Evolutionary conservation across 805 yeast species (phyloP).

Genomic region (Brettanomyces anomalus): DNA sequence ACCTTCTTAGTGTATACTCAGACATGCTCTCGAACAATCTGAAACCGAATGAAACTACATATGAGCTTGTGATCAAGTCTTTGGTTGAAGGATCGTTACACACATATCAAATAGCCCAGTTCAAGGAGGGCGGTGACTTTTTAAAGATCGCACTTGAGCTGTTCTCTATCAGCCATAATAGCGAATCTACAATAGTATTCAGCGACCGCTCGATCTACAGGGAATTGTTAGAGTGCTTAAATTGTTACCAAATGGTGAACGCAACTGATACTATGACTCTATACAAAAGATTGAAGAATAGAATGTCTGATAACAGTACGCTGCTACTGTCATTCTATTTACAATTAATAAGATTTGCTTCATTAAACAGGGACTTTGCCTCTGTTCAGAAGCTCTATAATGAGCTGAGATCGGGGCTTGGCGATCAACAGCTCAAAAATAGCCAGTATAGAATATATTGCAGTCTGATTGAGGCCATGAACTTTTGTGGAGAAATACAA

Average conservation of each 20-base stretch:
- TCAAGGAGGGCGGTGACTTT: conserved; percentile 35
- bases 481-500: conserved; percentile 38
- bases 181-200: conserved; percentile 10
- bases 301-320: conserved; percentile 6
- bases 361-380: conserved; percentile 26
- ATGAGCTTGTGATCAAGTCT: conserved; percentile 39
- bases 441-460: conserved; percentile 44
- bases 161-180: conserved; percentile 24
- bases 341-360: conserved; percentile 32
- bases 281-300: conserved; percentile 9
- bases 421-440: conserved; percentile 3
- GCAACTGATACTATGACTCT: conserved; percentile 11
- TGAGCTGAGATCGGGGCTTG: conserved; percentile 17
- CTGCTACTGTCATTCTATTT: conserved; percentile 24
- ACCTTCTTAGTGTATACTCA: conserved; percentile 56
- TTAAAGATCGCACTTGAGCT: conserved; percentile 43
- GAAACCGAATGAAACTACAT: conserved; percentile 51
- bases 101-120: conserved; percentile 29
- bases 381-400: conserved; percentile 31
- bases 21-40: conserved; percentile 46
- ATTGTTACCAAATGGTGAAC: conserved; percentile 15
- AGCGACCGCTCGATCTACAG: conserved; percentile 12
- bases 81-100: conserved; percentile 41
- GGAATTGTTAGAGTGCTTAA: conserved; percentile 18
- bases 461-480: conserved; percentile 41